Conservation (phyloP, 1,284 basidiomycete species). For the Rhodotorula sp. region DNA sequence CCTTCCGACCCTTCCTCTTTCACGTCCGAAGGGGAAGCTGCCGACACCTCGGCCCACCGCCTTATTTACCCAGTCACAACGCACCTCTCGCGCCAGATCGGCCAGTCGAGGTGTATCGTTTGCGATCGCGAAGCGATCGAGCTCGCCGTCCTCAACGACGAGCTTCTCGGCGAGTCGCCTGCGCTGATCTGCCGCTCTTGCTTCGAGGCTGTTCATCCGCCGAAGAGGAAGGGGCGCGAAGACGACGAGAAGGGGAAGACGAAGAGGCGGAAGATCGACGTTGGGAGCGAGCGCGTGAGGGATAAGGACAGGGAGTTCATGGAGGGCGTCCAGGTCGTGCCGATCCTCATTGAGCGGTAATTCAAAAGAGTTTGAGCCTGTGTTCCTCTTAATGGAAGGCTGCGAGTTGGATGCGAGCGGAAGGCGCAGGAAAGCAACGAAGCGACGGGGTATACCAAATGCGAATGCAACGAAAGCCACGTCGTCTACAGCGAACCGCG, state of each 20-base stretch:
- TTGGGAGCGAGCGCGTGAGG: background rate
- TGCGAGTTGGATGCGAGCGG: no score
- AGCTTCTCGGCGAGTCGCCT: constrained; percentile 33
- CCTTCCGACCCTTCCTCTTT: constrained; percentile 8
- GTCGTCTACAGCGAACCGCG: no score
- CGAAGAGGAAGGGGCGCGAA: background rate
- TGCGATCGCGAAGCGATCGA: constrained; percentile 38
- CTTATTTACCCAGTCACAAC: constrained; percentile 37
- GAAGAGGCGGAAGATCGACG: background rate
- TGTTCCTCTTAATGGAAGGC: no score
- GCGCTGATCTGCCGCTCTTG: constrained; percentile 33
- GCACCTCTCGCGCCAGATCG: constrained; percentile 32
- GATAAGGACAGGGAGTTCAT: constrained; percentile 1
- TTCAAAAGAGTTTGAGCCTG: no score
- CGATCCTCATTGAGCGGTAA: constrained; percentile 6
- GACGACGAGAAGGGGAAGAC: constrained; percentile 1
- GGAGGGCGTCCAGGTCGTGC: constrained; percentile 12
- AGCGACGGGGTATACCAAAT: no score
- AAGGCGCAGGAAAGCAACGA: no score
- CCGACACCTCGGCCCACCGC: background rate
- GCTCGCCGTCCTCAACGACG: constrained; percentile 36
- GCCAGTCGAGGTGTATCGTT: constrained; percentile 27
- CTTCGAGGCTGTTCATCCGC: constrained; percentile 34
- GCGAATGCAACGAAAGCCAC: no score
- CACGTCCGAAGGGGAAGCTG: background rate